Percentiles rank a stretch among this genome's conserved stretches.
Evolutionary conservation across 495 filamentous ascomycete genomes (phyloP).

Genomic region (Geopyxis carbonaria): DNA sequence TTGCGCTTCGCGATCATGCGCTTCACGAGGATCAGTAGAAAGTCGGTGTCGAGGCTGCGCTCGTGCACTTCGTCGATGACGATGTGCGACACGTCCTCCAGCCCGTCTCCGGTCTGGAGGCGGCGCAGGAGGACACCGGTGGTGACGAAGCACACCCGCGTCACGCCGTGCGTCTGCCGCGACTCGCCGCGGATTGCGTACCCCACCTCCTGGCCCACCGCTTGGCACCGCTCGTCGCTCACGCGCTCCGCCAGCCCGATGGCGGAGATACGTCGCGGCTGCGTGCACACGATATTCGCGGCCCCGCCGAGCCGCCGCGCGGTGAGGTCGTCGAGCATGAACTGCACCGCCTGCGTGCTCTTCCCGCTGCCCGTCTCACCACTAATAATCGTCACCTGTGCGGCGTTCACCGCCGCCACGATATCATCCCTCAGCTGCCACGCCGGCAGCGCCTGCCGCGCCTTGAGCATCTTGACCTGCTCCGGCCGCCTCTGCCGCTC

Average conservation of each 20-base stretch:
- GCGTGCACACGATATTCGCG: conserved; percentile 91
- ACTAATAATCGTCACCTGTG: conserved; percentile 88
- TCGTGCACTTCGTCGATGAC: conserved; percentile 97
- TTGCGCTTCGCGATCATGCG: conserved; percentile 59
- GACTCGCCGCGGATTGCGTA: conserved; percentile 91
- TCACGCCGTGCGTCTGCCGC: conserved; percentile 45
- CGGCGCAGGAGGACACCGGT: conserved; percentile 87
- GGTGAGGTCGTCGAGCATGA: conserved; percentile 85
- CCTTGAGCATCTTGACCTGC: conserved; percentile 51
- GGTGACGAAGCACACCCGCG: conserved; percentile 88
- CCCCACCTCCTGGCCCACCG: conserved; percentile 75
- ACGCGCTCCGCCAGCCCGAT: conserved; percentile 87
- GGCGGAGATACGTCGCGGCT: conserved; percentile 87
- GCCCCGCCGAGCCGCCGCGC: conserved; percentile 49
- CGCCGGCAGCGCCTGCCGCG: conserved; percentile 60
- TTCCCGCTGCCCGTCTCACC: conserved; percentile 96
- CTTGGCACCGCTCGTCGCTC: conserved; percentile 69
- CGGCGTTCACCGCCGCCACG: conserved; percentile 47
- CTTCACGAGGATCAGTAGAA: conserved; percentile 73
- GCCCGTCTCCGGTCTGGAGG: conserved; percentile 60
- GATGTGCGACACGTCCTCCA: conserved; percentile 84
- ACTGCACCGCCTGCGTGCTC: conserved; percentile 92
- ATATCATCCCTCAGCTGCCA: conserved; percentile 70
- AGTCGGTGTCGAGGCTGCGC: conserved; percentile 86
- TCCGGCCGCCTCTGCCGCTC: conserved; percentile 32